Evolutionary conservation across 2,329 filamentous ascomycete genomes (phyloP), one percentile per base, ranked within the genome.

Genomic region (Fusarium papillatum): DNA sequence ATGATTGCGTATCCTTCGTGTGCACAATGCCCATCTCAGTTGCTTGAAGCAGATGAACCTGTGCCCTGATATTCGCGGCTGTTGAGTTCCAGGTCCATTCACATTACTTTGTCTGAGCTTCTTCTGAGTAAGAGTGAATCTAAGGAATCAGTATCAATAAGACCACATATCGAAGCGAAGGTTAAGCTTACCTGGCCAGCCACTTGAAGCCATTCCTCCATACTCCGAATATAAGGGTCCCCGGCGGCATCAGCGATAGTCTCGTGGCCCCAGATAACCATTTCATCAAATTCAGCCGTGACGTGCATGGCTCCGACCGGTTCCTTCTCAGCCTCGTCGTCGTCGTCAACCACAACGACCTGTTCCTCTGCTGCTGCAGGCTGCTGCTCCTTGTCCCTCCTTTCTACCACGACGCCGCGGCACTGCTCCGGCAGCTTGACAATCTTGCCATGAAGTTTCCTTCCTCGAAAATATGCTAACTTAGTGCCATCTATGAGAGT

Each of bases 181-280:
- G 60, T 17, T 10, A n/a, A 26, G 17, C 89, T 79, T 83, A 95
- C 93, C 82, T 90, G 88, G 75, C 93, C 90, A 14, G 95, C 91
- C 82, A 96, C 91, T 14, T 87, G 87, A 69, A 97, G 87, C 95
- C 95, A 98, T 83, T 98, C 95, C 76, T 93, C 90, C 53, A 98
- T 86, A 0, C 93, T 92, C 81, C 93, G 93, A 7, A 95, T 87
- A 81, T 95, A 97, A 2, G 90, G 87, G 83, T 98, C 95, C 8
- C 85, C 85, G 34, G 87, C 87, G 1, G 88, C 87, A 71, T 93
- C 91, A 8, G 92, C 92, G 62, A 90, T 78, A 1, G 85, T 83
- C 76, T 97, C 95, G 82, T 98, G 95, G 0, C 90, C 93, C 96
- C 96, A 98, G n/a, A 98, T 88, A 5, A 95, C 85, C 63, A 98